phyloP scores from a whole-genome alignment of 2,329 filamentous ascomycete genomes.

The Fusarium proliferatum region DNA sequence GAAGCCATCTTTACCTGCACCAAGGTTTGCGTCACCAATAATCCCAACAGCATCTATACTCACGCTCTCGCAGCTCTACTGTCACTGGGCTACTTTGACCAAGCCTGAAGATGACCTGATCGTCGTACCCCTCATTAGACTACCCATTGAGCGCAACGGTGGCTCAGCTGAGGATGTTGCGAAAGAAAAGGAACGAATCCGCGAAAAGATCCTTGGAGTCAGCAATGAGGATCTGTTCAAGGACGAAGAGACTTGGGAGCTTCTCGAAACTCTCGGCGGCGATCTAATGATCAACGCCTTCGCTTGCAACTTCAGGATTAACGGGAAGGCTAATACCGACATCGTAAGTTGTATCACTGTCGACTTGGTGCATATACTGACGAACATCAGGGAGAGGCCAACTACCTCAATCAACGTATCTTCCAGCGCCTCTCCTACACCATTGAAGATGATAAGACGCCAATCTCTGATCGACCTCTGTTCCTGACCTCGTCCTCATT shows the following conservation, averaged over 20 bases:
- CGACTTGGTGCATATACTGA: too few species aligned
- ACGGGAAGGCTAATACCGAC: not conserved
- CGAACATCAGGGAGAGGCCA: not conserved
- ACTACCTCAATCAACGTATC: not conserved
- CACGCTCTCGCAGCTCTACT: not conserved
- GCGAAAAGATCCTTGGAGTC: not conserved
- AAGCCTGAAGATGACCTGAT: not conserved
- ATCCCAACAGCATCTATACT: too few species aligned
- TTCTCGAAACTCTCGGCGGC: not conserved
- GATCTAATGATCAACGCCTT: not conserved
- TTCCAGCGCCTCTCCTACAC: not conserved
- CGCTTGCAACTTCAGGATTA: not conserved
- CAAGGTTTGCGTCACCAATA: not conserved
- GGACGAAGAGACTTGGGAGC: not conserved
- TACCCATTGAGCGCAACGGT: not conserved
- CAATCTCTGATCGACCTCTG: not conserved
- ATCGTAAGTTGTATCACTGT: not conserved
- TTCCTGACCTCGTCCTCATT: not conserved
- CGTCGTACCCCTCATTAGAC: not conserved
- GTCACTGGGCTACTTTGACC: not conserved
- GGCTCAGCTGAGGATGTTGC: not conserved
- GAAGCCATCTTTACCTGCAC: slow-evolving; percentile 1
- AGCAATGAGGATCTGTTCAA: not conserved
- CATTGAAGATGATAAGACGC: not conserved
- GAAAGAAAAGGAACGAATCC: not conserved